These are phyloP conservation scores for Penicillium sp. DNA, from an alignment of 2,329 filamentous ascomycete genomes.

Conservation along the genomic window DNA sequence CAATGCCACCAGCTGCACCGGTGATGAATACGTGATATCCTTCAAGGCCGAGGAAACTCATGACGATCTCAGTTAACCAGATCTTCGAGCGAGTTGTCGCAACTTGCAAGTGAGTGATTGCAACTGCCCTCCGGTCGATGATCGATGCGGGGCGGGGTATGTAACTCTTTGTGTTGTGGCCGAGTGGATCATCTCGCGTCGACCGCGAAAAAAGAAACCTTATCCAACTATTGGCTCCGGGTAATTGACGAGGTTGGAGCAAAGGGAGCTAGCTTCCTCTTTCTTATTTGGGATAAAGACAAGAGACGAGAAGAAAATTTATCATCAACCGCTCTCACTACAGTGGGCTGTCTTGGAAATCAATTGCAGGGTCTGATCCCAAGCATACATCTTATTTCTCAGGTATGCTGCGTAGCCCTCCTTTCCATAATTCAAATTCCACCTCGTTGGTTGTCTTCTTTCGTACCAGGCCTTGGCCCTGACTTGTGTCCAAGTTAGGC, in stretches of 20 bases:
- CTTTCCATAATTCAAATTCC: conserved; percentile 74
- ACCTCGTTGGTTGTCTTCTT: conserved; percentile 38
- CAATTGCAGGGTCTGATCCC: neutral
- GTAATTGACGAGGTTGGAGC: neutral
- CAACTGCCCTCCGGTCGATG: neutral
- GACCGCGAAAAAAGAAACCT: neutral
- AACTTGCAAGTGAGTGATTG: neutral
- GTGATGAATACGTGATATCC: conserved; percentile 57
- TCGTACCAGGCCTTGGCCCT: conserved; percentile 23
- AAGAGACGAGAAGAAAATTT: neutral
- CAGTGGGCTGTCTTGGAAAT: neutral
- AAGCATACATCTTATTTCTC: conserved; percentile 4
- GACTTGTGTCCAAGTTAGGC: conserved; percentile 45
- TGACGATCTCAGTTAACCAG: conserved; percentile 26
- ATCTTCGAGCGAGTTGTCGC: neutral
- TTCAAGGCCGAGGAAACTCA: conserved; percentile 50
- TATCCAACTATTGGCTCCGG: neutral
- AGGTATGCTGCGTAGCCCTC: conserved; percentile 49
- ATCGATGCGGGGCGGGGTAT: conserved; percentile 1
- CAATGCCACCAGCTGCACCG: conserved; percentile 56
- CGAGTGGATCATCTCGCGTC: neutral
- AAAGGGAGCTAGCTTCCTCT: neutral
- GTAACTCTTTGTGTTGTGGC: neutral
- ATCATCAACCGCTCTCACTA: neutral
- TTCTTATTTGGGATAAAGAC: neutral